Evolutionary conservation across 371 early-diverging fungal species (phyloP).

Genomic region (Dentiscutata heterogama): DNA sequence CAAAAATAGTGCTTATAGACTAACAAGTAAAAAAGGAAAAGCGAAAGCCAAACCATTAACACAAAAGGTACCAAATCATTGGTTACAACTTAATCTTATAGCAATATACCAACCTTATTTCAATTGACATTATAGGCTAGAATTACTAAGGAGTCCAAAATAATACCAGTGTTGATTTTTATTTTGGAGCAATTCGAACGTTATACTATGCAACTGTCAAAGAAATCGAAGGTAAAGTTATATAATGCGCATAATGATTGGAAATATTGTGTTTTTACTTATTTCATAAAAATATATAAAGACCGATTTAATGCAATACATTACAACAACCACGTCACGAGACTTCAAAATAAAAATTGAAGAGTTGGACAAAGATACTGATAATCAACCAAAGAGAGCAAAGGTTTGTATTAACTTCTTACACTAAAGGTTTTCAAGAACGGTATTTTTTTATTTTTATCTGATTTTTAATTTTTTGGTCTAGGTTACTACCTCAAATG

Average conservation of each 20-base stretch:
- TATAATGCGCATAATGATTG: not conserved
- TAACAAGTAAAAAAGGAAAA: conserved; percentile 32
- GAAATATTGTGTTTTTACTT: too few relatives aligned
- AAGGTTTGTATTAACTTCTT: conserved; percentile 8
- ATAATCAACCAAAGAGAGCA: not conserved
- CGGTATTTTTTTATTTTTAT: too few relatives aligned
- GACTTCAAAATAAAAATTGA: conserved; percentile 74
- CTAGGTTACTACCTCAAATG: not conserved
- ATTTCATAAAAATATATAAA: not conserved
- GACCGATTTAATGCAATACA: conserved; percentile 70
- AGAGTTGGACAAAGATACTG: conserved; percentile 50
- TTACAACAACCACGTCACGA: conserved; percentile 75
- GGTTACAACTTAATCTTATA: not conserved
- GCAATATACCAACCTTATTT: not conserved
- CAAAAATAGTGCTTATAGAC: conserved; percentile 25
- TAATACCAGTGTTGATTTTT: conserved; percentile 74
- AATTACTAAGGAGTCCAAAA: conserved; percentile 64
- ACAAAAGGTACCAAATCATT: conserved; percentile 31
- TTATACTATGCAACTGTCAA: conserved; percentile 68
- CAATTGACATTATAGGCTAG: conserved; percentile 34
- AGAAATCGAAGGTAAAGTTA: conserved; percentile 64
- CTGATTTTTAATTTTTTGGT: not conserved
- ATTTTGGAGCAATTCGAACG: conserved; percentile 77
- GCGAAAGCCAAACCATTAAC: conserved; percentile 2
- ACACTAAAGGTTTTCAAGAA: not conserved